phyloP scores from a whole-genome alignment of 345 rosid species.

The sweet orange (Citrus sinensis) region DNA sequence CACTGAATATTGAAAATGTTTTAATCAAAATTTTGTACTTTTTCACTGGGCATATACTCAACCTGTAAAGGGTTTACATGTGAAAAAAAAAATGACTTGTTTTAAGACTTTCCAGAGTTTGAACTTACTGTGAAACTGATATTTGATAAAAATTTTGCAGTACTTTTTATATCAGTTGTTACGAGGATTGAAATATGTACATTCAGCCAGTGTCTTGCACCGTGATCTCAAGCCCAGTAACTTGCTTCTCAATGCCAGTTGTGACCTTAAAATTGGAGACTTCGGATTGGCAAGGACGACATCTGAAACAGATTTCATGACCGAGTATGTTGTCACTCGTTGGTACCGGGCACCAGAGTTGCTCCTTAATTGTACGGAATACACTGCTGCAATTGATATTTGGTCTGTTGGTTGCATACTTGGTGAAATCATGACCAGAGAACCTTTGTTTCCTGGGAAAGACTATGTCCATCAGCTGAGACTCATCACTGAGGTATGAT shows the following conservation, averaged over 20 bases:
- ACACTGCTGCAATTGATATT: conserved; percentile 78
- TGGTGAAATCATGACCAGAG: conserved; percentile 63
- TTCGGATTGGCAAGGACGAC: conserved; percentile 84
- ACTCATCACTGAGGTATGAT: conserved; percentile 68
- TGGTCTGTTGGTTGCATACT: conserved; percentile 89
- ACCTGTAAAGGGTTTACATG: neutral
- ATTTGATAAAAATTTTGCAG: conserved; percentile 40
- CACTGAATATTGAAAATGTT: neutral
- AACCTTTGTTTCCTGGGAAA: conserved; percentile 74
- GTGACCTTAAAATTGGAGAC: conserved; percentile 81
- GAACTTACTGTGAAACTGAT: conserved; percentile 7
- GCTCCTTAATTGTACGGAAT: conserved; percentile 77
- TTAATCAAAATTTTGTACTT: neutral
- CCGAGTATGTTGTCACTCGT: conserved; percentile 77
- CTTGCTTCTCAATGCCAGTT: conserved; percentile 65
- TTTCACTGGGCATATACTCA: neutral
- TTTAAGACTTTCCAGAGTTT: neutral
- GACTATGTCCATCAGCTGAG: conserved; percentile 80
- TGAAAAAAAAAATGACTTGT: neutral
- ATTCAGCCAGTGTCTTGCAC: conserved; percentile 71
- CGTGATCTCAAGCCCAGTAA: conserved; percentile 86
- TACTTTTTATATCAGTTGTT: conserved; percentile 68
- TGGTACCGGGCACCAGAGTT: conserved; percentile 84
- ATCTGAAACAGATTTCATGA: conserved; percentile 82
- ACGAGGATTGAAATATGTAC: conserved; percentile 75